These are phyloP conservation scores for Chlamydomonas sp. DNA, from an alignment of 139 green algal species.

Conservation along the genomic window DNA sequence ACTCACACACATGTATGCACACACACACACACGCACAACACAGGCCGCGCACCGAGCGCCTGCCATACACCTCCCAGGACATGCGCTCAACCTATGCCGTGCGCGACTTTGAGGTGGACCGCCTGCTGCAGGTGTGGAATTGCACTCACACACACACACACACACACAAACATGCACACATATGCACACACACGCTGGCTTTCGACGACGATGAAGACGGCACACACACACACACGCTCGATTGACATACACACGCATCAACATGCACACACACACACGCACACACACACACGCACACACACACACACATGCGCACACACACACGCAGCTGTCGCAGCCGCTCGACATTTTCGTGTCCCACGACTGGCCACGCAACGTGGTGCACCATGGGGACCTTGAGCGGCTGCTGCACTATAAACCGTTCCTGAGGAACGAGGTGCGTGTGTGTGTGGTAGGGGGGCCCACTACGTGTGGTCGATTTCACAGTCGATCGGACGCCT, in stretches of 20 bases:
- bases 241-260: too few species aligned
- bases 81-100: conserved; percentile 90
- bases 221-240: too few species aligned
- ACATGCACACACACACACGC: background rate
- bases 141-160: background rate
- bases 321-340: conserved; percentile 54
- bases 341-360: conserved; percentile 91
- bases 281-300: background rate
- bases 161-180: too few species aligned
- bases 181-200: too few species aligned
- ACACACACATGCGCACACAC: too few species aligned
- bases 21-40: too few species aligned
- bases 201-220: too few species aligned
- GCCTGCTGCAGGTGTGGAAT: conserved; percentile 55
- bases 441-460: background rate
- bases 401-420: conserved; percentile 74
- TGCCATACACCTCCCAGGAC: conserved; percentile 68
- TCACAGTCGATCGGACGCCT: too few species aligned
- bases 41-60: conserved; percentile 72
- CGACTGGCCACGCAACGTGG: conserved; percentile 91
- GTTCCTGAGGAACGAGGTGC: conserved; percentile 74
- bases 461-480: too few species aligned
- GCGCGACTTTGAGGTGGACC: conserved; percentile 77
- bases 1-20: too few species aligned
- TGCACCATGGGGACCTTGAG: conserved; percentile 62